A percentile compares a stretch with the other conserved stretches of the same genome.
These are phyloP conservation scores for Heliamphora pulchella DNA, from an alignment of 179 eudicot species.

Conservation along the genomic window DNA sequence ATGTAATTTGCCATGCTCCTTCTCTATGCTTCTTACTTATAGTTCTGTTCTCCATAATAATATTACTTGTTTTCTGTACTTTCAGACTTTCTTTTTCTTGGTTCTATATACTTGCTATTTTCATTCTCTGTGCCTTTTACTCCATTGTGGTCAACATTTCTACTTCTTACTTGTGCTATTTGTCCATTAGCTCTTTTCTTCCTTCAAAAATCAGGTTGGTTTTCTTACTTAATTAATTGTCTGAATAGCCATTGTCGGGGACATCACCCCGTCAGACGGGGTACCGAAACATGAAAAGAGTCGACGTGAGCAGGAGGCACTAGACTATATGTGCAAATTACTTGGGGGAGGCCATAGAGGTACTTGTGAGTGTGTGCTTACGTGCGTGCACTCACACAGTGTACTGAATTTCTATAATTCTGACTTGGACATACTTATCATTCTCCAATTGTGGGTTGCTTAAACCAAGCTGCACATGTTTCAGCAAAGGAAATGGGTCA, in stretches of 20 bases:
- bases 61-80: not conserved
- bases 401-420: not conserved
- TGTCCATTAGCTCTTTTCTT: not conserved
- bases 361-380: conserved; percentile 15
- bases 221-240: conserved; percentile 3
- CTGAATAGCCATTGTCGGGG: conserved; percentile 84
- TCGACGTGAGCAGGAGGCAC: conserved; percentile 75
- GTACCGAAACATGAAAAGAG: conserved; percentile 76
- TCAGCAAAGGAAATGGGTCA: conserved; percentile 84
- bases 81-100: not conserved
- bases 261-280: conserved; percentile 88
- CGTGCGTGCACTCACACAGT: not conserved
- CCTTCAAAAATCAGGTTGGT: not conserved
- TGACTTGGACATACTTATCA: not conserved
- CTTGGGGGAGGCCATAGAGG: conserved; percentile 95
- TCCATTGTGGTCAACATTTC: not conserved
- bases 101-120: not conserved
- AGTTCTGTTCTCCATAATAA: not conserved
- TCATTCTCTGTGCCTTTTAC: not conserved
- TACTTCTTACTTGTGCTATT: not conserved
- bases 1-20: not conserved
- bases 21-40: not conserved
- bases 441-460: conserved; percentile 3
- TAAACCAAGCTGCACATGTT: conserved; percentile 15
- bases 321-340: conserved; percentile 73